These are phyloP conservation scores for Pseudocercospora crystallina DNA, from an alignment of 2,329 filamentous ascomycete genomes.

Conservation along the genomic window DNA sequence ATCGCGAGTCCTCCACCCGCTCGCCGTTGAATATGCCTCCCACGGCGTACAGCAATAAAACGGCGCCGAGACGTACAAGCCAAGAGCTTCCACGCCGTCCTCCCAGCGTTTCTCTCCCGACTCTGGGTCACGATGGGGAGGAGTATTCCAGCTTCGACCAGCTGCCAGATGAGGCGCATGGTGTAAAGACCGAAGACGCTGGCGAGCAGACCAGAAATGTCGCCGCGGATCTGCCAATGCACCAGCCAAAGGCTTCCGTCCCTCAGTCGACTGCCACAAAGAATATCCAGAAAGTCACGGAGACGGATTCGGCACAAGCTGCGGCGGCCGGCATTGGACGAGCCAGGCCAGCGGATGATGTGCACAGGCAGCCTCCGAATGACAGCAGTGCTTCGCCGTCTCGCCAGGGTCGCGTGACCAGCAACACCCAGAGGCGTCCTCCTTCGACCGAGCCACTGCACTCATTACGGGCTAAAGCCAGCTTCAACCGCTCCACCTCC, in stretches of 20 bases:
- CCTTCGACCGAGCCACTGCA: slow-evolving; percentile 47
- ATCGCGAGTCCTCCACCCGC: slow-evolving; percentile 74
- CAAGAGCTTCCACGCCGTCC: slow-evolving; percentile 55
- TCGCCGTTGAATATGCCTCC: slow-evolving; percentile 79
- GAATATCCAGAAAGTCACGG: slow-evolving; percentile 78
- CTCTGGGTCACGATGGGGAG: slow-evolving; percentile 79
- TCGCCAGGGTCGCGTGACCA: slow-evolving; percentile 28
- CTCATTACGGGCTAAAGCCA: slow-evolving; percentile 62
- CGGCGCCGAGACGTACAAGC: slow-evolving; percentile 52
- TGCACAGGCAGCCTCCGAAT: slow-evolving; percentile 27
- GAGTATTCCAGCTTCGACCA: slow-evolving; percentile 72
- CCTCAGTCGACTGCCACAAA: slow-evolving; percentile 78
- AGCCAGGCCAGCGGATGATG: slow-evolving; percentile 53
- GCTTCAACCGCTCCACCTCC: slow-evolving; percentile 50
- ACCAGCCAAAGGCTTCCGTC: slow-evolving; percentile 85
- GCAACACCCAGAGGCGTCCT: slow-evolving; percentile 24
- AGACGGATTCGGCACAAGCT: slow-evolving; percentile 85
- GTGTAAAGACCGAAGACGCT: slow-evolving; percentile 25
- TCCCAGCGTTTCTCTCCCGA: slow-evolving; percentile 71
- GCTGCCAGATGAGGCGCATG: slow-evolving; percentile 36
- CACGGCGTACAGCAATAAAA: slow-evolving; percentile 40
- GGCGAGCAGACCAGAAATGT: slow-evolving; percentile 61
- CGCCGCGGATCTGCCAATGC: slow-evolving; percentile 76
- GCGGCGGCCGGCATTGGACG: slow-evolving; percentile 82
- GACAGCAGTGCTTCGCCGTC: slow-evolving; percentile 18